Evolutionary conservation across 2,329 filamentous ascomycete species (phyloP).

Genomic region (Sporothrix schenckii): DNA sequence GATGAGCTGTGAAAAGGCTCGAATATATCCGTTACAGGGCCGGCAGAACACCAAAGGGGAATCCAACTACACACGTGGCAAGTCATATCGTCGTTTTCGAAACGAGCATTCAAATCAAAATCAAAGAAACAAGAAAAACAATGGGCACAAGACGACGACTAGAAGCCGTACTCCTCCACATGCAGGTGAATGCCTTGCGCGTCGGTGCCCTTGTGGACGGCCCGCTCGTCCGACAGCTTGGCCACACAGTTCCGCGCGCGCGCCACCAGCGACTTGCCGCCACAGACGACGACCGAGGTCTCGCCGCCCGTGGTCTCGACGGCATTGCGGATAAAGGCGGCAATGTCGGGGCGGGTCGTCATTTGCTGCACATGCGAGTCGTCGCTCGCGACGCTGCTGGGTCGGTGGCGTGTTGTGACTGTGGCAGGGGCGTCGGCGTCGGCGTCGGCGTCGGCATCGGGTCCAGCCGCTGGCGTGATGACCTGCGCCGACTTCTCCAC

Average conservation of each 20-base stretch:
- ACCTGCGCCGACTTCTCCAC: slow-evolving; percentile 38
- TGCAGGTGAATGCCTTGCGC: slow-evolving; percentile 65
- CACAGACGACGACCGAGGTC: slow-evolving; percentile 64
- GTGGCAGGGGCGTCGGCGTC: not conserved
- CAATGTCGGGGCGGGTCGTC: slow-evolving; percentile 54
- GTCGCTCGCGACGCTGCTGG: slow-evolving; percentile 39
- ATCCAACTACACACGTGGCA: slow-evolving; percentile 9
- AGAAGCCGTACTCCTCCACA: slow-evolving; percentile 59
- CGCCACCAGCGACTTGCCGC: slow-evolving; percentile 58
- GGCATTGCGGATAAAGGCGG: slow-evolving; percentile 54
- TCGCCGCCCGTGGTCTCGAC: slow-evolving; percentile 63
- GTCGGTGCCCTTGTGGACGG: slow-evolving; percentile 65
- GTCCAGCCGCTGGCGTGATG: not conserved
- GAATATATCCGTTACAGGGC: not conserved
- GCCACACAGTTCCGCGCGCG: slow-evolving; percentile 59
- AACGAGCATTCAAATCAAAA: not conserved
- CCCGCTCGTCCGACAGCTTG: slow-evolving; percentile 61
- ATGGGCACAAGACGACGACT: not conserved
- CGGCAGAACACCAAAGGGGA: slow-evolving; percentile 1
- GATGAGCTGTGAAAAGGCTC: not conserved
- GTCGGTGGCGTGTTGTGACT: slow-evolving; percentile 12
- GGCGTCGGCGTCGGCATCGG: not conserved
- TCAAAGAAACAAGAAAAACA: not conserved
- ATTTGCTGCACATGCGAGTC: slow-evolving; percentile 52
- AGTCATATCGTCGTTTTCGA: slow-evolving; percentile 22